A percentile compares a stretch with the other conserved stretches of the same genome.
phyloP scores from a whole-genome alignment of 2,329 filamentous ascomycete species.

The Phaeoacremonium minimum region DNA sequence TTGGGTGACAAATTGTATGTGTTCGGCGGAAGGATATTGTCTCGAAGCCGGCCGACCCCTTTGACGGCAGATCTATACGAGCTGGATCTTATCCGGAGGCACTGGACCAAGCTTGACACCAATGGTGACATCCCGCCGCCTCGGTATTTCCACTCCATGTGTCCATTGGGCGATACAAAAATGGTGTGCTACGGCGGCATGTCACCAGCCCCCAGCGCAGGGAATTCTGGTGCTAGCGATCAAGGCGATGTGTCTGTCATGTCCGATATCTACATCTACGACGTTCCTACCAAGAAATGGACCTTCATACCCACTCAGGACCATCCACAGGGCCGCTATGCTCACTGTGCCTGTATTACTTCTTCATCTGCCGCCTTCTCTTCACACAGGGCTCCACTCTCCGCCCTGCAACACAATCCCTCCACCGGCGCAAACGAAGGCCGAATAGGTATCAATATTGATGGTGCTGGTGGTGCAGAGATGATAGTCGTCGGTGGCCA shows the following conservation, averaged over 20 bases:
- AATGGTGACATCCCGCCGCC: constrained; percentile 83
- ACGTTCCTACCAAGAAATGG: constrained; percentile 79
- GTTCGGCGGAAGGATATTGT: constrained; percentile 87
- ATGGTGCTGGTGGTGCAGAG: constrained; percentile 87
- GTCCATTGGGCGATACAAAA: constrained; percentile 88
- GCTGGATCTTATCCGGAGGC: constrained; percentile 81
- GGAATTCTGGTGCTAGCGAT: constrained; percentile 46
- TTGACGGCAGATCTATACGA: constrained; percentile 91
- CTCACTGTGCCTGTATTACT: constrained; percentile 89
- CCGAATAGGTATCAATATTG: constrained; percentile 79
- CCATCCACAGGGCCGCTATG: constrained; percentile 88
- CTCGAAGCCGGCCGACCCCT: constrained; percentile 71
- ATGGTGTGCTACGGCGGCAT: constrained; percentile 98
- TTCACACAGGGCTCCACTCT: constrained; percentile 76
- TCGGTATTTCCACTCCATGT: constrained; percentile 96
- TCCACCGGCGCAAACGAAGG: constrained; percentile 81
- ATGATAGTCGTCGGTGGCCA: constrained; percentile 97
- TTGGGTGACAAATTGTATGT: constrained; percentile 95
- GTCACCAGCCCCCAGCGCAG: constrained; percentile 66
- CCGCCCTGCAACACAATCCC: constrained; percentile 86
- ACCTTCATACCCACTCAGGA: constrained; percentile 77
- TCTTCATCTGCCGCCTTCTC: constrained; percentile 85
- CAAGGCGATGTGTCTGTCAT: constrained; percentile 88
- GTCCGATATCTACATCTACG: constrained; percentile 96
- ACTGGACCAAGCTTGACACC: constrained; percentile 89